Conservation (phyloP, 78 protist species). For the Dictyostelium capitatum region DNA sequence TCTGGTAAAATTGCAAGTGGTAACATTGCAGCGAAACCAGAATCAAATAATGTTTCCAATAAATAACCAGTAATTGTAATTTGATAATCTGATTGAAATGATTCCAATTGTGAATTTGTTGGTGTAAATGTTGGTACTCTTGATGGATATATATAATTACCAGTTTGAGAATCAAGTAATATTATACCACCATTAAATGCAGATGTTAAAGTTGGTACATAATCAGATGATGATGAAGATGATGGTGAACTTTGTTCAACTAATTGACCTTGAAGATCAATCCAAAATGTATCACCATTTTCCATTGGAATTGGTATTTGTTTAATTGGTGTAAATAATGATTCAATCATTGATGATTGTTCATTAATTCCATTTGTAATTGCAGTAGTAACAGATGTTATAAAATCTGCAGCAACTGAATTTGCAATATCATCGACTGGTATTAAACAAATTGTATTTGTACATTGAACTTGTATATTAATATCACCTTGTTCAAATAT, state of each 20-base stretch:
- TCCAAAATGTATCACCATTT: neutral
- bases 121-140: conserved; percentile 14
- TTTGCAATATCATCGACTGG: conserved; percentile 29
- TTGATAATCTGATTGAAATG: neutral
- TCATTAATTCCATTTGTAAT: conserved; percentile 7
- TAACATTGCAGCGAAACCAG: neutral
- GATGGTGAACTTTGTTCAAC: neutral
- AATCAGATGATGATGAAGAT: too few relatives aligned
- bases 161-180: neutral
- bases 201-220: neutral
- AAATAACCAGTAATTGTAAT: neutral
- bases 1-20: conserved; percentile 5
- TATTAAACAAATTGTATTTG: conserved; percentile 12
- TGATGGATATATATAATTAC: conserved; percentile 14
- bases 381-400: neutral
- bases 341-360: neutral
- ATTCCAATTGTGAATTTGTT: neutral
- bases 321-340: neutral
- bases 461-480: neutral
- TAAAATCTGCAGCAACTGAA: conserved; percentile 27
- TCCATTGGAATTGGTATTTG: neutral
- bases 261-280: neutral
- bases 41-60: conserved; percentile 14
- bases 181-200: conserved; percentile 25
- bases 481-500: neutral